A percentile compares a stretch with the other conserved stretches of the same genome.
Evolutionary conservation across 108 stramenopile species (phyloP).

Genomic region (Skeletonema marinoi): DNA sequence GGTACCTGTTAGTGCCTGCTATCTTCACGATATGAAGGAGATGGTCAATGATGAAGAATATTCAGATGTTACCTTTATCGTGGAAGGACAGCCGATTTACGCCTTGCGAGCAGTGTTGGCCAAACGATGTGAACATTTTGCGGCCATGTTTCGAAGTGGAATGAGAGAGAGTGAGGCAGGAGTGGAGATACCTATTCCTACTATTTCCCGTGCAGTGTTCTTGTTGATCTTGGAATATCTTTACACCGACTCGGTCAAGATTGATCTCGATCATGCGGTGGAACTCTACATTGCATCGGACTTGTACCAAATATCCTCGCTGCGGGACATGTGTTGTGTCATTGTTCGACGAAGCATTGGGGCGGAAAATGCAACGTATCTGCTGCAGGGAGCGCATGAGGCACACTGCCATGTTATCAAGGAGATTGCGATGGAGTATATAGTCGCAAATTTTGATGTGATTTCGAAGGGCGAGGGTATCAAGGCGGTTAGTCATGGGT

Average conservation of each 20-base stretch:
- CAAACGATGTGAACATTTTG: slow-evolving; percentile 93
- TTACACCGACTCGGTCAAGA: slow-evolving; percentile 92
- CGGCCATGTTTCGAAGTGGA: slow-evolving; percentile 95
- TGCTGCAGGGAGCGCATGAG: slow-evolving; percentile 90
- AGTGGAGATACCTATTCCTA: slow-evolving; percentile 67
- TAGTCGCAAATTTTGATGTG: slow-evolving; percentile 93
- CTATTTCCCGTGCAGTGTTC: slow-evolving; percentile 80
- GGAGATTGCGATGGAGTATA: slow-evolving; percentile 88
- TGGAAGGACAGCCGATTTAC: slow-evolving; percentile 86
- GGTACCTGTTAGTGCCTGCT: slow-evolving; percentile 74
- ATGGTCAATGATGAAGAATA: slow-evolving; percentile 90
- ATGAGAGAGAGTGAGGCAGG: slow-evolving; percentile 85
- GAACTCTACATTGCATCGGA: slow-evolving; percentile 93
- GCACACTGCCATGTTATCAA: slow-evolving; percentile 89
- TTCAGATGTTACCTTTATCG: slow-evolving; percentile 92
- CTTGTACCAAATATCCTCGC: slow-evolving; percentile 89
- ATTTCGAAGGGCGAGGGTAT: slow-evolving; percentile 95
- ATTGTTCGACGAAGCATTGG: slow-evolving; percentile 88
- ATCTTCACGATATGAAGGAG: slow-evolving; percentile 83
- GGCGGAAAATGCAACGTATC: slow-evolving; percentile 77
- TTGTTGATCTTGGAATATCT: slow-evolving; percentile 91
- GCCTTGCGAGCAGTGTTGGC: slow-evolving; percentile 90
- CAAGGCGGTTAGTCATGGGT: slow-evolving; percentile 87
- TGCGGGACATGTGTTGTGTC: slow-evolving; percentile 92
- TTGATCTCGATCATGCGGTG: slow-evolving; percentile 87